phyloP scores from a whole-genome alignment of 768 basidiomycete genomes.

The Leccinellum albellum region DNA sequence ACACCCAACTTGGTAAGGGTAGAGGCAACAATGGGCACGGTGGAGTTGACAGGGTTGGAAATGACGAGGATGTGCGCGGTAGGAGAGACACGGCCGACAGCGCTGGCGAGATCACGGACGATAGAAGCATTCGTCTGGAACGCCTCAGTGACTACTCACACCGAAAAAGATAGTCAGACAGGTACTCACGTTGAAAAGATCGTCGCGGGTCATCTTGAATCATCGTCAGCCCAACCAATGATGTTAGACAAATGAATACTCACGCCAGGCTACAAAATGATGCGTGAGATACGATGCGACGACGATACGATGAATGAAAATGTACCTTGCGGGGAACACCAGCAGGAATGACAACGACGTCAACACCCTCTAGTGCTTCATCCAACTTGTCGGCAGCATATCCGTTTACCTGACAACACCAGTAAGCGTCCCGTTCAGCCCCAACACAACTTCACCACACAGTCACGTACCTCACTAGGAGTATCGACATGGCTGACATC shows the following conservation, averaged over 20 bases:
- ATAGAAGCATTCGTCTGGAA: slow-evolving; percentile 92
- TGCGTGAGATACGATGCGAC: slow-evolving; percentile 22
- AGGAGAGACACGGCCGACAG: slow-evolving; percentile 81
- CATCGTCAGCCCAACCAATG: slow-evolving; percentile 24
- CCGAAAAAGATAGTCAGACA: not conserved
- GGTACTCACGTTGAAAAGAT: slow-evolving; percentile 83
- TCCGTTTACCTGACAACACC: slow-evolving; percentile 61
- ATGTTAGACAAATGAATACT: slow-evolving; percentile 34
- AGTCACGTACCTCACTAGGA: slow-evolving; percentile 67
- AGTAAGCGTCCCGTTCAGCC: not conserved
- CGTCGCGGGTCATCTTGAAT: slow-evolving; percentile 88
- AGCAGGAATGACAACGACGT: slow-evolving; percentile 97
- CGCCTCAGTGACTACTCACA: not conserved
- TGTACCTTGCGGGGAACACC: slow-evolving; percentile 97
- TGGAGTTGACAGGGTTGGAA: slow-evolving; percentile 98
- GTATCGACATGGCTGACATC: slow-evolving; percentile 96
- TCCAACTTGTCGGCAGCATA: slow-evolving; percentile 86
- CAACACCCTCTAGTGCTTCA: slow-evolving; percentile 80
- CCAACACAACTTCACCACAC: not conserved
- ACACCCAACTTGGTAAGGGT: slow-evolving; percentile 89
- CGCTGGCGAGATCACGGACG: slow-evolving; percentile 90
- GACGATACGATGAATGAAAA: not conserved
- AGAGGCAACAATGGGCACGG: slow-evolving; percentile 94
- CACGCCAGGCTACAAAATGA: slow-evolving; percentile 67
- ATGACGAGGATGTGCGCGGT: slow-evolving; percentile 94